Conservation (phyloP, 257 asterid species). For the Scutellaria galericulata region DNA sequence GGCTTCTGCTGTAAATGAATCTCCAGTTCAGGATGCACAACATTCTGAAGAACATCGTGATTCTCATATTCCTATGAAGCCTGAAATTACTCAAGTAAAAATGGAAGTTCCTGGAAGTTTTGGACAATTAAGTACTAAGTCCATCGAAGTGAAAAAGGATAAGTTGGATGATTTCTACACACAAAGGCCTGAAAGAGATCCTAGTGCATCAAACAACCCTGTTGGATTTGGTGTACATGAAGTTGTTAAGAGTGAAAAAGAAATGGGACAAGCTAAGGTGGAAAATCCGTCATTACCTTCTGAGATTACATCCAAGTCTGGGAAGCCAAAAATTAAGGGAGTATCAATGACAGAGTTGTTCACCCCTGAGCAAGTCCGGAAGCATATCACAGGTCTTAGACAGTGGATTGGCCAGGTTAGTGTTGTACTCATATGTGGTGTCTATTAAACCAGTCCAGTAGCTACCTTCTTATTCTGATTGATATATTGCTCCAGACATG, state of each 20-base stretch:
- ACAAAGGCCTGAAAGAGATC: slow-evolving; percentile 51
- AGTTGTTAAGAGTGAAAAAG: slow-evolving; percentile 59
- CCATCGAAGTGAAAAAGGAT: slow-evolving; percentile 48
- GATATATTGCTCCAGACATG: slow-evolving; percentile 24
- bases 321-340: slow-evolving; percentile 88
- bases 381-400: slow-evolving; percentile 86
- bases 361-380: slow-evolving; percentile 92
- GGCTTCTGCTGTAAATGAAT: slow-evolving; percentile 52
- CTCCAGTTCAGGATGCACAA: slow-evolving; percentile 46
- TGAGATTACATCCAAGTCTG: slow-evolving; percentile 77
- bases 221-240: slow-evolving; percentile 56
- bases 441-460: slow-evolving; percentile 17
- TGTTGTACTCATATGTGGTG: slow-evolving; percentile 20
- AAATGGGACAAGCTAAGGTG: slow-evolving; percentile 54
- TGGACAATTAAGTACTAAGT: slow-evolving; percentile 54
- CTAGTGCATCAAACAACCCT: slow-evolving; percentile 48
- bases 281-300: slow-evolving; percentile 57
- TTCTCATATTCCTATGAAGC: slow-evolving; percentile 46
- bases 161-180: slow-evolving; percentile 43
- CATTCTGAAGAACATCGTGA: slow-evolving; percentile 49
- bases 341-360: slow-evolving; percentile 94
- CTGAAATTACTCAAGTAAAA: slow-evolving; percentile 60
- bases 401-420: slow-evolving; percentile 99
- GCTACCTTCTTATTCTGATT: slow-evolving; percentile 26
- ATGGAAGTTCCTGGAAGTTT: slow-evolving; percentile 55